These are phyloP conservation scores for Auricularia sp. DNA, from an alignment of 768 basidiomycete genomes.

Conservation along the genomic window DNA sequence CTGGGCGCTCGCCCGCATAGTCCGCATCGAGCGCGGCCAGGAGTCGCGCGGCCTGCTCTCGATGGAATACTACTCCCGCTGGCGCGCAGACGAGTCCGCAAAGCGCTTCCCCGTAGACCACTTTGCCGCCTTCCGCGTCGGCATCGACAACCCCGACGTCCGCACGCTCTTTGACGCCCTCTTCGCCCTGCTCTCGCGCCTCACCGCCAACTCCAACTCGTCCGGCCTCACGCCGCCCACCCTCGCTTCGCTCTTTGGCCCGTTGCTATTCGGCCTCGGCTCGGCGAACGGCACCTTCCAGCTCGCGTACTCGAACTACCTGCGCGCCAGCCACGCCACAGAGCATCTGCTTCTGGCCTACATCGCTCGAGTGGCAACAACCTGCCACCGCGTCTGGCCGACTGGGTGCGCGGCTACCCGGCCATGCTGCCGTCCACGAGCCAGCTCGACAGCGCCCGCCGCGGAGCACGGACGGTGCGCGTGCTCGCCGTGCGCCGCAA, in stretches of 20 bases:
- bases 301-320: conserved; percentile 56
- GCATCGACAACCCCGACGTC: conserved; percentile 38
- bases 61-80: conserved; percentile 77
- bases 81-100: conserved; percentile 79
- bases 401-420: conserved; percentile 88
- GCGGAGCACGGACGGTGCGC: conserved; percentile 67
- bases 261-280: conserved; percentile 78
- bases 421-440: conserved; percentile 59
- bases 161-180: conserved; percentile 57
- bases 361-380: conserved; percentile 42
- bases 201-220: conserved; percentile 72
- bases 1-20: conserved; percentile 81
- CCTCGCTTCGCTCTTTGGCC: conserved; percentile 82
- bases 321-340: conserved; percentile 75
- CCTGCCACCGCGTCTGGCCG: conserved; percentile 77
- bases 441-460: conserved; percentile 35
- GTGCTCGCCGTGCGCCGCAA: conserved; percentile 70
- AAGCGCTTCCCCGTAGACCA: conserved; percentile 60
- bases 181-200: conserved; percentile 69
- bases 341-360: conserved; percentile 90
- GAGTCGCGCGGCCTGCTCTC: conserved; percentile 76
- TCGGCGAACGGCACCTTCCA: conserved; percentile 40
- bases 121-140: conserved; percentile 58
- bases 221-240: conserved; percentile 89
- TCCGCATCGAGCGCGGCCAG: conserved; percentile 56